phyloP scores from a whole-genome alignment of 164 flowering plant species.

The Aristolochia contorta region DNA sequence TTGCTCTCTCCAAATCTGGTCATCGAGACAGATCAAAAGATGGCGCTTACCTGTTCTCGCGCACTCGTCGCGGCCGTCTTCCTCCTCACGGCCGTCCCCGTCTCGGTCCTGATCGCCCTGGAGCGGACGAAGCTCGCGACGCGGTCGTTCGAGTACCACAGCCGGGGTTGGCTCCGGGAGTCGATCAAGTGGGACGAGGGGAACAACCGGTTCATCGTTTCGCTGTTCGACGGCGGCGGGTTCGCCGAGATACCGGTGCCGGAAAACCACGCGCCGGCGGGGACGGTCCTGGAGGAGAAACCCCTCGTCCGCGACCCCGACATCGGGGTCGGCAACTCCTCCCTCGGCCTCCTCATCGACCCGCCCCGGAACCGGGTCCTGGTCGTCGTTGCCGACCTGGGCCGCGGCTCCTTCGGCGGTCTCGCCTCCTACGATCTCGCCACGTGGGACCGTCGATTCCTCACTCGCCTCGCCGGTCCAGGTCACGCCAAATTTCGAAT shows the following conservation, averaged over 20 bases:
- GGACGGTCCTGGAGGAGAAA: conserved; percentile 26
- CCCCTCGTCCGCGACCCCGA: conserved; percentile 40
- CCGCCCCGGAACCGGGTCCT: conserved; percentile 54
- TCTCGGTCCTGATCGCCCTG: conserved; percentile 42
- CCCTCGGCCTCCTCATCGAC: conserved; percentile 59
- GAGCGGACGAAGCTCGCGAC: conserved; percentile 40
- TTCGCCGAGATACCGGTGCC: conserved; percentile 45
- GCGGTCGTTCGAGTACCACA: conserved; percentile 52
- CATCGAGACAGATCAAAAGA: no score
- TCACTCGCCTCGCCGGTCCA: conserved; percentile 54
- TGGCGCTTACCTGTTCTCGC: conserved; percentile 33
- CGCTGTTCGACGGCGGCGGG: conserved; percentile 65
- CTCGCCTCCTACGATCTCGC: conserved; percentile 74
- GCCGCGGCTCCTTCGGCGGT: conserved; percentile 43
- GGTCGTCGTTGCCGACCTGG: conserved; percentile 46
- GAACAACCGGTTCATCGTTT: conserved; percentile 59
- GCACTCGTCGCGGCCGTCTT: conserved; percentile 24
- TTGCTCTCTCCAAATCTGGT: no score
- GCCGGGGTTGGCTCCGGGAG: conserved; percentile 68
- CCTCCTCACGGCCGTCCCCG: conserved; percentile 58
- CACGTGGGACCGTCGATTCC: conserved; percentile 63
- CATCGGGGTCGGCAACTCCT: conserved; percentile 38
- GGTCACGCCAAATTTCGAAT: conserved; percentile 22
- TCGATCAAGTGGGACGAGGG: conserved; percentile 70
- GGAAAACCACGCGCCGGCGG: conserved; percentile 14